phyloP scores from a whole-genome alignment of 345 rosid species.

The Barbarea vulgaris region DNA sequence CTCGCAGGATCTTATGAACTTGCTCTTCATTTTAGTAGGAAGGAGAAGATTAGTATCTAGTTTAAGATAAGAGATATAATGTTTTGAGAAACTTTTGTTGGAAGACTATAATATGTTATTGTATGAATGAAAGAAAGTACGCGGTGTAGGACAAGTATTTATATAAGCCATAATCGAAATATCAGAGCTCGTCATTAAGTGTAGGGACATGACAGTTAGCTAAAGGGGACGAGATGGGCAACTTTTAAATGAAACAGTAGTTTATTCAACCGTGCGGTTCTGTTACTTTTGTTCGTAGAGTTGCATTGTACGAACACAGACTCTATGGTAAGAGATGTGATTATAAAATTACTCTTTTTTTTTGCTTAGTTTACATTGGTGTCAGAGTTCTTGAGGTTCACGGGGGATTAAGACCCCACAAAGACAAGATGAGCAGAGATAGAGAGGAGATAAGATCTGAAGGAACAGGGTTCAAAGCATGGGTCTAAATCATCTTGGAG shows the following conservation, averaged over 20 bases:
- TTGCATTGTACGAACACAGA: slow-evolving; percentile 56
- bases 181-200: slow-evolving; percentile 47
- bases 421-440: slow-evolving; percentile 45
- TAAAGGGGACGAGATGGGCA: slow-evolving; percentile 37
- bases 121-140: slow-evolving; percentile 31
- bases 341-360: neutral
- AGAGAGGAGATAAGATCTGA: slow-evolving; percentile 60
- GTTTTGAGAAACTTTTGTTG: slow-evolving; percentile 16
- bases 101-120: neutral
- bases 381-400: slow-evolving; percentile 35
- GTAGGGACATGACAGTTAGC: slow-evolving; percentile 54
- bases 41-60: neutral
- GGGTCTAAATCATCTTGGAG: slow-evolving; percentile 57
- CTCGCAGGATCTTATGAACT: slow-evolving; percentile 47
- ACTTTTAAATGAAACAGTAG: slow-evolving; percentile 27
- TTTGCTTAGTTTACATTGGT: slow-evolving; percentile 11
- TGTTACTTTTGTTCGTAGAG: slow-evolving; percentile 26
- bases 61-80: slow-evolving; percentile 20
- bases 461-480: slow-evolving; percentile 55
- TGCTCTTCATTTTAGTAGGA: slow-evolving; percentile 44
- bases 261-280: slow-evolving; percentile 47
- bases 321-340: slow-evolving; percentile 26
- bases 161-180: slow-evolving; percentile 38
- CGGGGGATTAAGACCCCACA: slow-evolving; percentile 58
- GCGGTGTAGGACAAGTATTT: slow-evolving; percentile 37